A percentile compares a stretch with the other conserved stretches of the same genome.
These are phyloP conservation scores for Botrytis medusae DNA, from an alignment of 2,329 filamentous ascomycete species.

Conservation along the genomic window DNA sequence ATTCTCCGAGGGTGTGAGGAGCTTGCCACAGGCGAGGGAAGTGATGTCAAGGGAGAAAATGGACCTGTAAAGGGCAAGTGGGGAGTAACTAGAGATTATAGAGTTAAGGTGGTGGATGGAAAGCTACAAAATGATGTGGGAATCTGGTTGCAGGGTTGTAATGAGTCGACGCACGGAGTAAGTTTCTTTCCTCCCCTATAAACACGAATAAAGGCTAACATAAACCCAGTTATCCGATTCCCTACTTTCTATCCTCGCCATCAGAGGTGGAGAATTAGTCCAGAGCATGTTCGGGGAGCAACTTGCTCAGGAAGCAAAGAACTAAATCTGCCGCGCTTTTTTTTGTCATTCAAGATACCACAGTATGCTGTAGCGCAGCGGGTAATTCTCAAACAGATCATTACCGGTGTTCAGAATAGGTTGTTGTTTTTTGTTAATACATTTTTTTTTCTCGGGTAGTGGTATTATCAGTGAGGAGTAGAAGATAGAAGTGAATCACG, in stretches of 20 bases:
- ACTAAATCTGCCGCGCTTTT: background rate
- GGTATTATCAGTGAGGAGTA: background rate
- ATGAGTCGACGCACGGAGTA: slow-evolving; percentile 88
- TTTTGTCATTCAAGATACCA: background rate
- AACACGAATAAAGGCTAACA: slow-evolving; percentile 1
- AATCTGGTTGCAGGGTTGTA: slow-evolving; percentile 92
- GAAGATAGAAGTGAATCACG: background rate
- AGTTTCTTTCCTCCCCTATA: slow-evolving; percentile 33
- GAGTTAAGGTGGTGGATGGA: slow-evolving; percentile 66
- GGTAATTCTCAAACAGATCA: background rate
- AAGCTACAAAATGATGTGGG: slow-evolving; percentile 71
- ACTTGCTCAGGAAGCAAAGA: slow-evolving; percentile 13
- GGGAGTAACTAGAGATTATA: slow-evolving; percentile 75
- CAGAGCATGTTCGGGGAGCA: slow-evolving; percentile 64
- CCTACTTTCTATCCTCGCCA: slow-evolving; percentile 74
- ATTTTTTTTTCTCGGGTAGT: background rate
- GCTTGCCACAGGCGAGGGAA: slow-evolving; percentile 52
- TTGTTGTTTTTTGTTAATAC: background rate
- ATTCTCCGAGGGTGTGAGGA: slow-evolving; percentile 68
- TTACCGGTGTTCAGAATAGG: background rate
- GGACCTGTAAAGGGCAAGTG: slow-evolving; percentile 48
- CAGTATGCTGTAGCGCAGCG: background rate
- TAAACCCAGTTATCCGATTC: slow-evolving; percentile 70
- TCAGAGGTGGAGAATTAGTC: slow-evolving; percentile 75
- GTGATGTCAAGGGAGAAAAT: slow-evolving; percentile 39